Evolutionary conservation across 2,329 filamentous ascomycete species (phyloP).

Genomic region (Penicillium sp.): DNA sequence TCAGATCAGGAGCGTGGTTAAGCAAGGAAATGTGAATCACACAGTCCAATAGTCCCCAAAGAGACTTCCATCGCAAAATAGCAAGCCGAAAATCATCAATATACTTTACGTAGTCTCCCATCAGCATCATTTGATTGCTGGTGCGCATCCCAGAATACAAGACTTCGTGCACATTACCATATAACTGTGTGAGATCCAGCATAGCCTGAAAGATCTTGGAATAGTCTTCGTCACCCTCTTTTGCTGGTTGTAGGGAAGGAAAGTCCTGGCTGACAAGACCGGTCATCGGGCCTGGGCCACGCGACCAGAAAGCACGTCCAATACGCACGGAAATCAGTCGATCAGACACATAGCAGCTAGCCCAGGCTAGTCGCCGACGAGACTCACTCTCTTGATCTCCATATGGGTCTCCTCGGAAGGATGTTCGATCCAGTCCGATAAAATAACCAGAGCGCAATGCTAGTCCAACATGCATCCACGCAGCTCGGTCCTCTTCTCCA

Average conservation of each 20-base stretch:
- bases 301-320: constrained; percentile 69
- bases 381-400: constrained; percentile 57
- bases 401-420: constrained; percentile 58
- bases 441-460: constrained; percentile 67
- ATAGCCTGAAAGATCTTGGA: constrained; percentile 67
- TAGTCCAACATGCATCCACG: constrained; percentile 72
- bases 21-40: constrained; percentile 20
- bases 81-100: constrained; percentile 68
- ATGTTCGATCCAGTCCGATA: constrained; percentile 64
- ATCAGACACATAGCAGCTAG: constrained; percentile 63
- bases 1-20: constrained; percentile 8
- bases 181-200: constrained; percentile 66
- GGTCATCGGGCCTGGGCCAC: constrained; percentile 64
- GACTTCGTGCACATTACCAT: constrained; percentile 69
- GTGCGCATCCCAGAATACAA: constrained; percentile 67
- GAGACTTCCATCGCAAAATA: constrained; percentile 65
- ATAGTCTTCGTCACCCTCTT: constrained; percentile 60
- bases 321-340: constrained; percentile 66
- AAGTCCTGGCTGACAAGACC: constrained; percentile 63
- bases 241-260: constrained; percentile 58
- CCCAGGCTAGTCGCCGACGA: constrained; percentile 65
- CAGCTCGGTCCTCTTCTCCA: constrained; percentile 68
- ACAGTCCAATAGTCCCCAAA: constrained; percentile 65
- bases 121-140: constrained; percentile 64
- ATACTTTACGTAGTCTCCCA: constrained; percentile 69